Percentiles rank a stretch among this genome's conserved stretches.
These are phyloP conservation scores for Phlyctochytrium arcticum DNA, from an alignment of 192 early-diverging fungal genomes.

Conservation along the genomic window DNA sequence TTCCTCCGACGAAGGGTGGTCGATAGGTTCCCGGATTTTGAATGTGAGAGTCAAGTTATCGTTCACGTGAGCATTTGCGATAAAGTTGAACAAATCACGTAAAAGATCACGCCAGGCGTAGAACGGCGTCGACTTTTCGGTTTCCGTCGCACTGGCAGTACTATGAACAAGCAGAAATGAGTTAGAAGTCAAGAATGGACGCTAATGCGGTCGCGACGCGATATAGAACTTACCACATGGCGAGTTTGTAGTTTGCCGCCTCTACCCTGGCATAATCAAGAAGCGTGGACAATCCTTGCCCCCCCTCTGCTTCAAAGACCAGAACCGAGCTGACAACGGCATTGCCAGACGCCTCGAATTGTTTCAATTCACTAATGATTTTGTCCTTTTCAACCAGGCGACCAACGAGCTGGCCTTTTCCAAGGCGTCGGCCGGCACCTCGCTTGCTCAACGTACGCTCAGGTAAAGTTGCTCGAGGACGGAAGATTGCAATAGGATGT, in stretches of 20 bases:
- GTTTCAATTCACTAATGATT: constrained; percentile 21
- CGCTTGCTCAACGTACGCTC: constrained; percentile 7
- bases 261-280: constrained; percentile 35
- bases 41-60: not conserved
- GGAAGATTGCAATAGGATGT: constrained; percentile 38
- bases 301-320: constrained; percentile 49
- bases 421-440: not conserved
- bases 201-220: not conserved
- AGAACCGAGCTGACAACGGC: constrained; percentile 11
- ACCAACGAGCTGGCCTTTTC: constrained; percentile 29
- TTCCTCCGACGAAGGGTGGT: too few relatives aligned
- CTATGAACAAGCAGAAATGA: constrained; percentile 20
- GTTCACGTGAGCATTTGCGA: constrained; percentile 25
- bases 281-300: constrained; percentile 45
- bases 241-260: constrained; percentile 30
- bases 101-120: constrained; percentile 39
- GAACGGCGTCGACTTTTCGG: constrained; percentile 43
- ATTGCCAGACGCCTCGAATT: constrained; percentile 2
- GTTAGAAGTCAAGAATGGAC: not conserved
- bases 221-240: constrained; percentile 33
- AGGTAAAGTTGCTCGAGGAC: constrained; percentile 22
- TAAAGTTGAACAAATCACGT: constrained; percentile 29
- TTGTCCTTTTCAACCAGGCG: constrained; percentile 34
- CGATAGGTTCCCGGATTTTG: too few relatives aligned
- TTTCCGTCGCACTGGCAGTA: constrained; percentile 31